phyloP scores from a whole-genome alignment of 2,329 filamentous ascomycete species.

The Chalaropsis ovoidea region DNA sequence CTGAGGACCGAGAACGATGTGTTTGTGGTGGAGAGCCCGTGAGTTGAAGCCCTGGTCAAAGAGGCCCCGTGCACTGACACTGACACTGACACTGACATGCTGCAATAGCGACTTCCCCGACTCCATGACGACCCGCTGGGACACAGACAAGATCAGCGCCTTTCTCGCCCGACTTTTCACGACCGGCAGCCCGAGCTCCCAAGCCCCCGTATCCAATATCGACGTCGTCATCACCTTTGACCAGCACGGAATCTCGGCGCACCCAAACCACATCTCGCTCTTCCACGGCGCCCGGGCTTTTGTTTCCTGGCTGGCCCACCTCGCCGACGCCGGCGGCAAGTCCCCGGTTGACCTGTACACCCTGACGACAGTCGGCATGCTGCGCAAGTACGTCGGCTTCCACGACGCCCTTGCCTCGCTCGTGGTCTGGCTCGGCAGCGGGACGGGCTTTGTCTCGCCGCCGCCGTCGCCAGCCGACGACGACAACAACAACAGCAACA shows the following conservation, averaged over 20 bases:
- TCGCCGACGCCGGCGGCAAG: constrained; percentile 7
- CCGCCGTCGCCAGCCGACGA: constrained; percentile 14
- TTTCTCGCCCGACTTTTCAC: constrained; percentile 66
- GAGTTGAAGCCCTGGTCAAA: constrained; percentile 29
- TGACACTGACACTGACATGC: neutral
- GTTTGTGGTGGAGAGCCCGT: constrained; percentile 72
- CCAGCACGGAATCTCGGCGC: constrained; percentile 64
- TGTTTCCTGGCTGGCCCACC: constrained; percentile 52
- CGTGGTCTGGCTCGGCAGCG: constrained; percentile 41
- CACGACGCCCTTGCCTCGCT: constrained; percentile 68
- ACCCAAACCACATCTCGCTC: constrained; percentile 88
- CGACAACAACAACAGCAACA: constrained; percentile 26
- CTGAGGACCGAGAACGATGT: constrained; percentile 66
- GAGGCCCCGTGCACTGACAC: neutral
- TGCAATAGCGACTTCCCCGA: constrained; percentile 64
- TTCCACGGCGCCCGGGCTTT: constrained; percentile 73
- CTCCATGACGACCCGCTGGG: constrained; percentile 75
- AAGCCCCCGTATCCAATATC: constrained; percentile 46
- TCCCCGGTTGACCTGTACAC: constrained; percentile 66
- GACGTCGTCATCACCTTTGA: constrained; percentile 90
- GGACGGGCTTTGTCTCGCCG: constrained; percentile 26
- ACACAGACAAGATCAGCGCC: constrained; percentile 55
- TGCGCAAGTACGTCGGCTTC: constrained; percentile 72
- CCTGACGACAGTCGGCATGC: constrained; percentile 58
- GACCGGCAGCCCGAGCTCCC: constrained; percentile 40